Percentiles rank a stretch among this genome's conserved stretches.
Conservation (phyloP, 768 basidiomycete genomes). For the Lepiota subincarnata region DNA sequence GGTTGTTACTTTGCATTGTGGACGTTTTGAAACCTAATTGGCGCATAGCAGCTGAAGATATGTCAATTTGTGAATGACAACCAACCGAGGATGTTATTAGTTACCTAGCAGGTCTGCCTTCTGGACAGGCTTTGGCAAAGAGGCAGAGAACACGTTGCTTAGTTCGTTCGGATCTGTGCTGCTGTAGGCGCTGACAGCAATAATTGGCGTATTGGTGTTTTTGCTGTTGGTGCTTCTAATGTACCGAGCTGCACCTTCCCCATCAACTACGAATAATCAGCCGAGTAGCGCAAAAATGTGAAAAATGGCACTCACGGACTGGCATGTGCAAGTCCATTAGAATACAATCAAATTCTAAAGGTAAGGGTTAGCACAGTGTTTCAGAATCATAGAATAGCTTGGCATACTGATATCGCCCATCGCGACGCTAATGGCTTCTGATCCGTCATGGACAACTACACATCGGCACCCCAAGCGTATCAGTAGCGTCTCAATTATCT, state of each 20-base stretch:
- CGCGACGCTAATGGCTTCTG: constrained; percentile 94
- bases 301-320: constrained; percentile 54
- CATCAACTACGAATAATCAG: constrained; percentile 59
- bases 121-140: constrained; percentile 85
- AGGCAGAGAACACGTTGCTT: constrained; percentile 72
- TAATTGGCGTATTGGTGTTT: constrained; percentile 89
- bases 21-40: constrained; percentile 90
- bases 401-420: constrained; percentile 95
- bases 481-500: constrained; percentile 93
- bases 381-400: constrained; percentile 6
- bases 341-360: constrained; percentile 88
- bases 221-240: constrained; percentile 97
- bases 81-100: constrained; percentile 13
- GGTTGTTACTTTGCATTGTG: constrained; percentile 53
- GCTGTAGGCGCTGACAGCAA: constrained; percentile 88
- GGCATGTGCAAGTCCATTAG: constrained; percentile 97
- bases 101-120: constrained; percentile 75
- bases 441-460: constrained; percentile 93
- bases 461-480: constrained; percentile 93
- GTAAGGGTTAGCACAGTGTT: constrained; percentile 21
- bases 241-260: constrained; percentile 94
- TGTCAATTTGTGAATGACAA: constrained; percentile 1
- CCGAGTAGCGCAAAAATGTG: neutral
- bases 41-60: constrained; percentile 55
- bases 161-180: constrained; percentile 60